phyloP scores from a whole-genome alignment of 192 early-diverging fungal species.

The Cetraspora pellucida region DNA sequence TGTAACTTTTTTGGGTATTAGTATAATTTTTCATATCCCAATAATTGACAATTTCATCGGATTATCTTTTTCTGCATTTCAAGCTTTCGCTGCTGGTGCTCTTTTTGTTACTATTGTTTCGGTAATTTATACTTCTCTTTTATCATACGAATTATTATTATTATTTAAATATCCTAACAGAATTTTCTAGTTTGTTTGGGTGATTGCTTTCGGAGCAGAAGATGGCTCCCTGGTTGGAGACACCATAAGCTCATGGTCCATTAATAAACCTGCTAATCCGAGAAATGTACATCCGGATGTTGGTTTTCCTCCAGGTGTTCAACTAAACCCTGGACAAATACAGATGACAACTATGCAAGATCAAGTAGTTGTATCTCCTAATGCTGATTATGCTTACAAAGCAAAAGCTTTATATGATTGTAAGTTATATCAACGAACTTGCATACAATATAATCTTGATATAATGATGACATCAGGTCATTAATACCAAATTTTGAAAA shows the following conservation, averaged over 20 bases:
- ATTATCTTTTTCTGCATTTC: background rate
- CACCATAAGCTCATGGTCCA: slow-evolving; percentile 36
- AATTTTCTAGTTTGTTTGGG: slow-evolving; percentile 60
- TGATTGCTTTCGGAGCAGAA: slow-evolving; percentile 68
- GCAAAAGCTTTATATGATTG: slow-evolving; percentile 73
- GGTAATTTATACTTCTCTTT: slow-evolving; percentile 32
- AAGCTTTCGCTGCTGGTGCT: slow-evolving; percentile 39
- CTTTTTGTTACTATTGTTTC: slow-evolving; percentile 44
- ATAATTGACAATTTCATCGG: slow-evolving; percentile 23
- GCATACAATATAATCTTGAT: too few relatives aligned
- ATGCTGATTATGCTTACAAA: slow-evolving; percentile 58
- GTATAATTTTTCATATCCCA: slow-evolving; percentile 17
- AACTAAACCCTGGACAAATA: slow-evolving; percentile 34
- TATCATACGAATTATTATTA: slow-evolving; percentile 2
- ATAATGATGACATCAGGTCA: too few relatives aligned
- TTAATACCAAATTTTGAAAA: too few relatives aligned
- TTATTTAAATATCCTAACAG: slow-evolving; percentile 1
- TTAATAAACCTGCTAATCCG: slow-evolving; percentile 26
- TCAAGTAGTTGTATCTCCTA: slow-evolving; percentile 49
- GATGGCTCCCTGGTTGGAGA: slow-evolving; percentile 53
- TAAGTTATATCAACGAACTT: slow-evolving; percentile 31
- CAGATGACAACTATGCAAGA: slow-evolving; percentile 29
- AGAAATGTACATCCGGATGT: slow-evolving; percentile 7
- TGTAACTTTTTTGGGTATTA: slow-evolving; percentile 39
- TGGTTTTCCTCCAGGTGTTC: slow-evolving; percentile 43